A percentile compares a stretch with the other conserved stretches of the same genome.
phyloP scores from a whole-genome alignment of 495 filamentous ascomycete species.

The Daldinia bambusicola region DNA sequence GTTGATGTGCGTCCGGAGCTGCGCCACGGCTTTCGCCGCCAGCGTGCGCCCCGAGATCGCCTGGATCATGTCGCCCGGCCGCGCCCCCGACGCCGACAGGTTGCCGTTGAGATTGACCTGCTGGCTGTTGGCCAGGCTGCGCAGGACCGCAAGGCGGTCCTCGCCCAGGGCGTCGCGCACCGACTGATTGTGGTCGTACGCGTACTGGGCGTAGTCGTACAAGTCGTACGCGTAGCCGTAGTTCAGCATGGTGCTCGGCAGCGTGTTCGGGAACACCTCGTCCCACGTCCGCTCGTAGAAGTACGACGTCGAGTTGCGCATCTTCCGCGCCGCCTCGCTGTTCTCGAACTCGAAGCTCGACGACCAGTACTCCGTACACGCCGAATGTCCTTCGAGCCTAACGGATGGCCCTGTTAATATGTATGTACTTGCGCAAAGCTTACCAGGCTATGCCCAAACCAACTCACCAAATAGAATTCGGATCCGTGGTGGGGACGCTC shows the following conservation, averaged over 20 bases:
- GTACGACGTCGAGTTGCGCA: conserved; percentile 43
- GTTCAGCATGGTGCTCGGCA: conserved; percentile 45
- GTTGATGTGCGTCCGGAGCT: conserved; percentile 48
- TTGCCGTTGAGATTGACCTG: conserved; percentile 51
- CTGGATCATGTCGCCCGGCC: conserved; percentile 50
- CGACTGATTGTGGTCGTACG: conserved; percentile 50
- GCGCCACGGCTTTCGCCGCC: conserved; percentile 42
- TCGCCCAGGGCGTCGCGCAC: conserved; percentile 34
- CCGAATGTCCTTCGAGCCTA: conserved; percentile 50
- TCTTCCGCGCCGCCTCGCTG: conserved; percentile 32
- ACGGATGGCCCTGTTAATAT: not conserved
- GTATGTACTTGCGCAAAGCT: no score
- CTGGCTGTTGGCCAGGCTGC: conserved; percentile 48
- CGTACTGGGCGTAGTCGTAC: conserved; percentile 57
- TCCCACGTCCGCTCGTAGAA: conserved; percentile 51
- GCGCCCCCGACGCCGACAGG: conserved; percentile 42
- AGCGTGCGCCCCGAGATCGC: conserved; percentile 57
- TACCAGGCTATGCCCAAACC: no score
- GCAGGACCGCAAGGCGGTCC: conserved; percentile 43
- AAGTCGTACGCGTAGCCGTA: conserved; percentile 56
- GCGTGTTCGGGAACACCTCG: conserved; percentile 45
- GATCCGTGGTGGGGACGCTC: conserved; percentile 46
- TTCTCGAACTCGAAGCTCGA: conserved; percentile 42
- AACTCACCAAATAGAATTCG: conserved; percentile 53
- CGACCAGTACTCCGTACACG: conserved; percentile 47